These are phyloP conservation scores for Urtica urens DNA, from an alignment of 306 rosid genomes.

Conservation along the genomic window DNA sequence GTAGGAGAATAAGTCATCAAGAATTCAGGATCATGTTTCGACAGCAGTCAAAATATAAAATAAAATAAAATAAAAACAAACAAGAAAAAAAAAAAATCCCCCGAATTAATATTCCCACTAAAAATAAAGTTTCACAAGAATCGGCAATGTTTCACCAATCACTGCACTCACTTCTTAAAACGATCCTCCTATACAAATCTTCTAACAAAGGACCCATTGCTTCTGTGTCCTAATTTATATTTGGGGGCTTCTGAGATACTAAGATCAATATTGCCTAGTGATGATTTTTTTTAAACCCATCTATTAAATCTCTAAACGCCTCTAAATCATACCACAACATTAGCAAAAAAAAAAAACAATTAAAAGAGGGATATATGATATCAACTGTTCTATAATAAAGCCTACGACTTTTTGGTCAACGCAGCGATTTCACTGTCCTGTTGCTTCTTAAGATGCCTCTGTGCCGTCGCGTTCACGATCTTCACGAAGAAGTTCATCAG, in stretches of 20 bases:
- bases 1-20: conserved; percentile 22
- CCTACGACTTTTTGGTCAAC: conserved; percentile 23
- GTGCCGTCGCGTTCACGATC: conserved; percentile 87
- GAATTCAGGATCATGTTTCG: conserved; percentile 11
- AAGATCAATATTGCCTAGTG: conserved; percentile 22
- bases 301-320: conserved; percentile 18
- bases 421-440: conserved; percentile 48
- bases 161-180: conserved; percentile 13
- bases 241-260: too few species aligned
- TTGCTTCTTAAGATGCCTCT: conserved; percentile 62
- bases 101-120: conserved; percentile 45
- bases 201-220: conserved; percentile 17
- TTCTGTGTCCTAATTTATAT: not conserved
- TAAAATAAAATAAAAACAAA: too few species aligned
- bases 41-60: conserved; percentile 31
- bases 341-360: not conserved
- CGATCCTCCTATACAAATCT: conserved; percentile 29
- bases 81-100: conserved; percentile 22
- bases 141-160: conserved; percentile 23
- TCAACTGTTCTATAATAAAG: conserved; percentile 8
- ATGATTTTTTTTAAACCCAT: conserved; percentile 13
- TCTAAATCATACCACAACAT: conserved; percentile 15
- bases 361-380: not conserved
- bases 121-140: conserved; percentile 16
- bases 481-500: conserved; percentile 76